Base-by-base conservation (phyloP, 1,284 basidiomycete species). In the Heterobasidion parviporum region DNA sequence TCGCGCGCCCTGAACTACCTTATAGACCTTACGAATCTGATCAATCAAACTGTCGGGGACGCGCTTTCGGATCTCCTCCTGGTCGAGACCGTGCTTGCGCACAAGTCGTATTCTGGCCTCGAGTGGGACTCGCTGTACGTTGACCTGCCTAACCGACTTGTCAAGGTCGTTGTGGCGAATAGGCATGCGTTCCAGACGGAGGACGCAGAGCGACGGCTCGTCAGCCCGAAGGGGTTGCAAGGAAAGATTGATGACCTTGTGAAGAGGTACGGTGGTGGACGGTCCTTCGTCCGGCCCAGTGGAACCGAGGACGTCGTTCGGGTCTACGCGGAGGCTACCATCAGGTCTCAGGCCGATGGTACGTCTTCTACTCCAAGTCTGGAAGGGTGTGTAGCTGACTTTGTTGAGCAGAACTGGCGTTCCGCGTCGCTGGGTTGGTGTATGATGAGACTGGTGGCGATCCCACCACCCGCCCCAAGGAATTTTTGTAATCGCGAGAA, bases 1-100 rank as follows among this genome's bases (percentile, higher is more conserved):
- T 81, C 82, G 14, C 89, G 85, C 8, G 90, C 92, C 38, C 79
- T 94, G 48, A 82, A 80, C 54, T 83, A 94, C 66, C 75, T 98
- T 33, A 72, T 80, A 52, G 87, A 87, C 61, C 77, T 98, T 58
- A 85, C 86, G 10, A 79, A 90, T 41, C 75, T 99, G 49, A 96
- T 99, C 74, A 99, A 99, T 67, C 97, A 99, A 72, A 97, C 97
- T 6, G 97, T 99, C 36, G 97, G 97, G 7, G 97, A 99, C 71
- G 96, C 95, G 1, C 76, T 99, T 14, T 95, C 92, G 9, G 97
- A 99, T 70, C 88, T 98, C 83, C 84, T 99, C 38, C 83, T 99
- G 36, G 95, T 99, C 52, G 95, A 98, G 67, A 85, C 87, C 18
- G 90, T 99, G 38, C 84, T 99, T 34, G 81, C 93, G 1, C 89